A percentile compares a stretch with the other conserved stretches of the same genome.
Conservation (phyloP, 768 basidiomycete species). For the Galerina marginata region DNA sequence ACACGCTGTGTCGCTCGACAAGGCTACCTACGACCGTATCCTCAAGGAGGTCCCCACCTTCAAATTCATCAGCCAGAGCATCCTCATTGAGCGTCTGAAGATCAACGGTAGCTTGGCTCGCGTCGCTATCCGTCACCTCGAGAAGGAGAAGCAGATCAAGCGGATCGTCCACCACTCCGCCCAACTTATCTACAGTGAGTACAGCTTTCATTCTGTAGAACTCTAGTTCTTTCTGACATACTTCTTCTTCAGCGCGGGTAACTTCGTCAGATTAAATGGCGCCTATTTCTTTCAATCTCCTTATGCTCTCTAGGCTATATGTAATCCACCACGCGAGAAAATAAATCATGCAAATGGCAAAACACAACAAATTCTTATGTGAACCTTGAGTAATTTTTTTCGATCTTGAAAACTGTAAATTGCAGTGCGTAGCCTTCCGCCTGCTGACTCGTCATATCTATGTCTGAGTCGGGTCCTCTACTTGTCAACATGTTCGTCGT, state of each 20-base stretch:
- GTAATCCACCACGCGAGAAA: conserved; percentile 38
- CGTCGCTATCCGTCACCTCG: conserved; percentile 87
- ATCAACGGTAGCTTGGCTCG: conserved; percentile 95
- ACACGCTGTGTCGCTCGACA: conserved; percentile 95
- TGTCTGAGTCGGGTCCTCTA: not conserved
- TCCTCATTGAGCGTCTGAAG: conserved; percentile 98
- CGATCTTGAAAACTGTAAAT: not conserved
- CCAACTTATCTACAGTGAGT: conserved; percentile 92
- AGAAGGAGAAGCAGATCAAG: conserved; percentile 95
- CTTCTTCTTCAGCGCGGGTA: conserved; percentile 46
- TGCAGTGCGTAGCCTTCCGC: not conserved
- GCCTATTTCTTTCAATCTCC: conserved; percentile 24
- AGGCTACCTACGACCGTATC: conserved; percentile 91
- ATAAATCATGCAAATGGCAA: conserved; percentile 39
- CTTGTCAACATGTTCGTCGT: too few relatives aligned
- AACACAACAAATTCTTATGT: conserved; percentile 18
- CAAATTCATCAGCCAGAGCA: conserved; percentile 97
- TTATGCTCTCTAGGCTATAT: conserved; percentile 42
- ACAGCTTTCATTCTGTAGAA: not conserved
- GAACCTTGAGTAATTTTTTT: conserved; percentile 12
- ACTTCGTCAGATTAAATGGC: conserved; percentile 53
- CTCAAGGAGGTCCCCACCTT: conserved; percentile 98
- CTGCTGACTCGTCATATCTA: not conserved
- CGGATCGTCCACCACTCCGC: conserved; percentile 93
- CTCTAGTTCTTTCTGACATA: not conserved